Evolutionary conservation across 1,284 basidiomycete genomes (phyloP).

Genomic region (Microbotryum scabiosae): DNA sequence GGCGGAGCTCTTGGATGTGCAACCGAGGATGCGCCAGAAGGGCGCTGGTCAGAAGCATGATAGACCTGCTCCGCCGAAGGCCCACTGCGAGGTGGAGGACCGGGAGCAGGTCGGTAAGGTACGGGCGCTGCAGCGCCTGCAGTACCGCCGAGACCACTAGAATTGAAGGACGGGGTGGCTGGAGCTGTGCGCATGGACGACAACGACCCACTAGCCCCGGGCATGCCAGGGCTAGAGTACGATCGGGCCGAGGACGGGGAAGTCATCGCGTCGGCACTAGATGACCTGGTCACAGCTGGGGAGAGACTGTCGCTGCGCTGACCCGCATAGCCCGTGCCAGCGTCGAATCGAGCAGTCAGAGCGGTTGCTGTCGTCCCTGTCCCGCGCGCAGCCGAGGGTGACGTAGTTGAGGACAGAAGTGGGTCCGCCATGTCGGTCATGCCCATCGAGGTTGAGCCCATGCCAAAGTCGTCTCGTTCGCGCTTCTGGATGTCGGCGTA

Average conservation of each 20-base stretch:
- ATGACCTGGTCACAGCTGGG: background rate
- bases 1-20: background rate
- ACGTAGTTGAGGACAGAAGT: no score
- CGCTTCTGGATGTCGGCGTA: slow-evolving; percentile 93
- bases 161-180: background rate
- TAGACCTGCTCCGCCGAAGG: background rate
- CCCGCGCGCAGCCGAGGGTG: background rate
- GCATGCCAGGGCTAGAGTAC: no score
- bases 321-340: slow-evolving; percentile 75
- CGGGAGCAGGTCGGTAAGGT: background rate
- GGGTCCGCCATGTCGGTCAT: slow-evolving; percentile 21
- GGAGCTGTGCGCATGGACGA: background rate
- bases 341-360: slow-evolving; percentile 54
- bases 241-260: background rate
- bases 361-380: background rate
- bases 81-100: background rate
- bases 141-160: no score
- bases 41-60: slow-evolving; percentile 1
- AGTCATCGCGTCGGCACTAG: background rate
- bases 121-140: no score
- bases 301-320: slow-evolving; percentile 24
- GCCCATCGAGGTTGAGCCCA: slow-evolving; percentile 18
- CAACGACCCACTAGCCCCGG: background rate
- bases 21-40: background rate
- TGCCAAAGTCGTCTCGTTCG: slow-evolving; percentile 59